These are phyloP conservation scores for Hypoxylon sp. DNA, from an alignment of 2,329 filamentous ascomycete species.

Conservation along the genomic window DNA sequence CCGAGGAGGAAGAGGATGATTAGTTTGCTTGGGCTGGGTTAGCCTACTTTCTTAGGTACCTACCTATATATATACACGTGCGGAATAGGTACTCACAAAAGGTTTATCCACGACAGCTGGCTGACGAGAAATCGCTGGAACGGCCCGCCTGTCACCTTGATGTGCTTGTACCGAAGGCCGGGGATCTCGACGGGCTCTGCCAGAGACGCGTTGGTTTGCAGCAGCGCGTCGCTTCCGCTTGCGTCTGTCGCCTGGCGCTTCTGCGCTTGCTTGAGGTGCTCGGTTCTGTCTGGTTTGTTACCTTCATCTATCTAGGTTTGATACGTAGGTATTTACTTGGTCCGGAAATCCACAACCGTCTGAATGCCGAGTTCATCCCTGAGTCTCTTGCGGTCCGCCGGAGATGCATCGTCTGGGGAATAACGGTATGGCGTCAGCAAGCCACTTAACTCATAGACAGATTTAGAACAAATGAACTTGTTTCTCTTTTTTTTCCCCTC, in stretches of 20 bases:
- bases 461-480: too few relatives aligned
- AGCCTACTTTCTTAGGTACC: too few relatives aligned
- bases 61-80: too few relatives aligned
- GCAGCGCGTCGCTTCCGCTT: slow-evolving; percentile 50
- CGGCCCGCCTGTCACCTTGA: slow-evolving; percentile 76
- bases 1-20: slow-evolving; percentile 66
- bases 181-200: slow-evolving; percentile 68
- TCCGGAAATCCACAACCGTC: slow-evolving; percentile 81
- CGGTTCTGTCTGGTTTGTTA: slow-evolving; percentile 61
- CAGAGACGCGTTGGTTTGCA: slow-evolving; percentile 59
- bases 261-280: slow-evolving; percentile 73
- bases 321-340: slow-evolving; percentile 62
- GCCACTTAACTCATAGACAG: too few relatives aligned
- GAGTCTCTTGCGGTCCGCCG: slow-evolving; percentile 68
- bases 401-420: slow-evolving; percentile 71
- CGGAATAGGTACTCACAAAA: slow-evolving; percentile 62
- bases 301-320: not conserved
- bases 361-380: slow-evolving; percentile 68
- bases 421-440: not conserved
- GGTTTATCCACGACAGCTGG: slow-evolving; percentile 72
- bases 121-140: slow-evolving; percentile 75
- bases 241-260: slow-evolving; percentile 64
- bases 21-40: slow-evolving; percentile 69
- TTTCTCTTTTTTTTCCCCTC: too few relatives aligned
- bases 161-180: slow-evolving; percentile 68